A percentile compares a stretch with the other conserved stretches of the same genome.
phyloP scores from a whole-genome alignment of 2,329 filamentous ascomycete genomes.

The Pyrenophora graminea region DNA sequence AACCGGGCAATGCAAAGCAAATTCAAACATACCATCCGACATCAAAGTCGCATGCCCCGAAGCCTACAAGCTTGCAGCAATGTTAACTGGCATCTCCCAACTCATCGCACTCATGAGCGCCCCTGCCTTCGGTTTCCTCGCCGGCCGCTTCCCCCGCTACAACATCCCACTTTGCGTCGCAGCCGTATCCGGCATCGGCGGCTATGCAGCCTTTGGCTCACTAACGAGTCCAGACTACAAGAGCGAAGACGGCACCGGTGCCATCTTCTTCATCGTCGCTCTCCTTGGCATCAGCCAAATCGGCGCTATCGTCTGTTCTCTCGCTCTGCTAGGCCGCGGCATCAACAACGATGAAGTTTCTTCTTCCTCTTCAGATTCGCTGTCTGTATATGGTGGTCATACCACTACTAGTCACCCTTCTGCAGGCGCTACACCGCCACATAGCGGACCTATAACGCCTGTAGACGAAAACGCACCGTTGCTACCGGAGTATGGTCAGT shows the following conservation, averaged over 20 bases:
- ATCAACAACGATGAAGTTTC: slow-evolving; percentile 61
- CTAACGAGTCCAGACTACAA: slow-evolving; percentile 76
- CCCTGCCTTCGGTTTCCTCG: slow-evolving; percentile 83
- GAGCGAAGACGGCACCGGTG: slow-evolving; percentile 68
- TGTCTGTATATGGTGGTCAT: slow-evolving; percentile 5
- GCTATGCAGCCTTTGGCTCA: slow-evolving; percentile 77
- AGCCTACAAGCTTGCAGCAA: slow-evolving; percentile 86
- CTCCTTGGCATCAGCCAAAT: slow-evolving; percentile 92
- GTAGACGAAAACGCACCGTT: slow-evolving; percentile 37
- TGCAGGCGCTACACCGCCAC: slow-evolving; percentile 40
- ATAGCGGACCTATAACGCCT: slow-evolving; percentile 36
- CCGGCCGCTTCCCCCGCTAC: slow-evolving; percentile 65
- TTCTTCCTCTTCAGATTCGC: slow-evolving; percentile 6
- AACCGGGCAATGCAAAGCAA: slow-evolving; percentile 73
- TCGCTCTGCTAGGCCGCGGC: slow-evolving; percentile 83
- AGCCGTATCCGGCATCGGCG: slow-evolving; percentile 73
- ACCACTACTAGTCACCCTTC: slow-evolving; percentile 34
- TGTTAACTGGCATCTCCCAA: slow-evolving; percentile 87
- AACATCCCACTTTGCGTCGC: slow-evolving; percentile 77
- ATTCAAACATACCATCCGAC: slow-evolving; percentile 55
- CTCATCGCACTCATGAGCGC: slow-evolving; percentile 82
- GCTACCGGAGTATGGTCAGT: slow-evolving; percentile 21
- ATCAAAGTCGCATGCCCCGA: slow-evolving; percentile 83
- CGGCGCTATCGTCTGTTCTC: slow-evolving; percentile 90
- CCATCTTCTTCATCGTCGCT: slow-evolving; percentile 75